Conservation (phyloP, 1,284 basidiomycete species). For the Lentinus polychrous region DNA sequence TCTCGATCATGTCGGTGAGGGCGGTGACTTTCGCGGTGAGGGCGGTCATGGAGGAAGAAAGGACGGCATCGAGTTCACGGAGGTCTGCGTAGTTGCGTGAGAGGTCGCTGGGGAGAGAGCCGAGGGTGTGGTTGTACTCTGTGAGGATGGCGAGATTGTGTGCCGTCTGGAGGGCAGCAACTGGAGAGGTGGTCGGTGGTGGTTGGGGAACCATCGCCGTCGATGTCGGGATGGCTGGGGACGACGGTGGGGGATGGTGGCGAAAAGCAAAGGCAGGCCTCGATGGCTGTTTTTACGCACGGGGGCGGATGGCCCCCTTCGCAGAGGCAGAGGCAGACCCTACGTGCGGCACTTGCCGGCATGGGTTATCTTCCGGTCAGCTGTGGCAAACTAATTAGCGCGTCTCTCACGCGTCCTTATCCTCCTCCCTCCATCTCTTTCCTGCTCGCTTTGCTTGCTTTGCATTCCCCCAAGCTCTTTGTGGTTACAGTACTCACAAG, state of each 20-base stretch:
- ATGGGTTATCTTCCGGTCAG: too few species aligned
- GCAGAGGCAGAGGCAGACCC: neutral
- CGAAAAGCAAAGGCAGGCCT: neutral
- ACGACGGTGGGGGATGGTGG: neutral
- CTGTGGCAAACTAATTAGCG: too few species aligned
- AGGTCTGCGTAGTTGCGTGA: slow-evolving; percentile 94
- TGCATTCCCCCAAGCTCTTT: too few species aligned
- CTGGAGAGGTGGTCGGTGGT: slow-evolving; percentile 1
- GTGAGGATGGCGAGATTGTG: slow-evolving; percentile 64
- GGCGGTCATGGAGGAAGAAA: slow-evolving; percentile 78
- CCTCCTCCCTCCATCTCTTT: too few species aligned
- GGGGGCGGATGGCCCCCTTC: neutral
- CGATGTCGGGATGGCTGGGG: neutral
- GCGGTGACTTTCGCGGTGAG: slow-evolving; percentile 74
- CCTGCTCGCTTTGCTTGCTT: too few species aligned
- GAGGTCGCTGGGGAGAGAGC: slow-evolving; percentile 90
- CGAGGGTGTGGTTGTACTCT: slow-evolving; percentile 89
- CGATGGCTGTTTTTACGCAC: neutral
- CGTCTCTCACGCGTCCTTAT: too few species aligned
- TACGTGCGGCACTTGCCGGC: neutral
- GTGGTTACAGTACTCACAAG: too few species aligned
- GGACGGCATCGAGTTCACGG: slow-evolving; percentile 95
- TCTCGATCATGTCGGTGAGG: slow-evolving; percentile 74
- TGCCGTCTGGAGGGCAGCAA: slow-evolving; percentile 26
- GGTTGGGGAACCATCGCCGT: slow-evolving; percentile 1